Conservation (phyloP, 805 yeast species). For the Starmera amethionina region DNA sequence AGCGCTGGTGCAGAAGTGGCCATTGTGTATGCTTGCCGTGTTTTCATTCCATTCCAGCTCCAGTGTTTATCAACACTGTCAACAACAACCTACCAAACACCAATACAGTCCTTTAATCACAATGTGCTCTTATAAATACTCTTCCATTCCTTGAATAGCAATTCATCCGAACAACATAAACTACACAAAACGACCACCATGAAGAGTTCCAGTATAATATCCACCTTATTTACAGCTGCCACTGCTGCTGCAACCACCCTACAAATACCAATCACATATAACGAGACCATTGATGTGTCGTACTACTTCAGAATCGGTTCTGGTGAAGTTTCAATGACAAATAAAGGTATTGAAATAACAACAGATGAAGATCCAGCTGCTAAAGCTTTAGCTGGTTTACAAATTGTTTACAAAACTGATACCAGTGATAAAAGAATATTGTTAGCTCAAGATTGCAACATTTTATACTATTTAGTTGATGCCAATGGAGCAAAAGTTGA, state of each 20-base stretch:
- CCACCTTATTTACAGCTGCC: constrained; percentile 11
- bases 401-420: constrained; percentile 13
- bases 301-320: constrained; percentile 14
- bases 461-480: constrained; percentile 13
- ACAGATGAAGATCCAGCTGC: constrained; percentile 7
- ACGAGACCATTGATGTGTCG: constrained; percentile 8
- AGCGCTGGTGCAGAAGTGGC: too few relatives aligned
- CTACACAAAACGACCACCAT: not conserved
- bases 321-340: constrained; percentile 4
- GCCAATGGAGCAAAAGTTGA: constrained; percentile 5
- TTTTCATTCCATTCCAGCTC: too few relatives aligned
- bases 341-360: constrained; percentile 9
- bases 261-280: constrained; percentile 9
- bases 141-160: too few relatives aligned
- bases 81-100: too few relatives aligned
- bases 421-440: constrained; percentile 5
- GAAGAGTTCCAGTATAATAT: not conserved
- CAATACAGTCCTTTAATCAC: too few relatives aligned
- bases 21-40: too few relatives aligned
- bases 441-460: constrained; percentile 15
- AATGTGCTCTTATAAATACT: too few relatives aligned
- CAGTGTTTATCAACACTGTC: too few relatives aligned
- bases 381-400: constrained; percentile 8
- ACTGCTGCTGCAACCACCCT: constrained; percentile 12
- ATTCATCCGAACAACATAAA: not conserved